Conservation (phyloP, 805 yeast genomes). For the Hermanozyma aechmeae region DNA sequence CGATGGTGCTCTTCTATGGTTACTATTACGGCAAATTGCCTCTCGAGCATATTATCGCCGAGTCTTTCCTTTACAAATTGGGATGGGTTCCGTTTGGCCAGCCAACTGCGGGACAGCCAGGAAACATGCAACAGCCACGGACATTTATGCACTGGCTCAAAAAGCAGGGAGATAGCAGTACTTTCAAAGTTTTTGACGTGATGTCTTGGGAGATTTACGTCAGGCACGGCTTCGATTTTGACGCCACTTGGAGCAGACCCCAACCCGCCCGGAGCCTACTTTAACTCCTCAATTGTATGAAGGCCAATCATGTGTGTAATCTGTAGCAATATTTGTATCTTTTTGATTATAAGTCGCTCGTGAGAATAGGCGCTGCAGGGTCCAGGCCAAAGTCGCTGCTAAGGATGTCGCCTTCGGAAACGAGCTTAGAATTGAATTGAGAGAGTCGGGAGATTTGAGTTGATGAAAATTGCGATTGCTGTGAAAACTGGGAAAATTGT, state of each 20-base stretch:
- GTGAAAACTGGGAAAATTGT: not conserved
- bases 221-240: constrained; percentile 29
- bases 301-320: too few relatives aligned
- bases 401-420: constrained; percentile 8
- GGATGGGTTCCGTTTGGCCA: constrained; percentile 39
- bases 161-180: too few relatives aligned
- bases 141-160: too few relatives aligned
- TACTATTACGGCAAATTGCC: constrained; percentile 35
- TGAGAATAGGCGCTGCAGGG: constrained; percentile 4
- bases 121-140: too few relatives aligned
- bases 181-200: constrained; percentile 34
- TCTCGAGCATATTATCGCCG: constrained; percentile 33
- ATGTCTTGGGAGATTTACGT: constrained; percentile 31
- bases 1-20: constrained; percentile 33
- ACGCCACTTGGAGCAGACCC: constrained; percentile 19
- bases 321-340: too few relatives aligned
- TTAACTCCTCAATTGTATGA: too few relatives aligned
- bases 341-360: too few relatives aligned
- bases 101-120: too few relatives aligned
- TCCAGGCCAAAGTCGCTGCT: constrained; percentile 11
- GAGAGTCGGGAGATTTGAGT: not conserved
- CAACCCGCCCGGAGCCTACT: constrained; percentile 15
- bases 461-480: not conserved
- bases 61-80: constrained; percentile 24
- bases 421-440: too few relatives aligned